Conservation (phyloP, 2,329 filamentous ascomycete species). For the Fusarium compactum region DNA sequence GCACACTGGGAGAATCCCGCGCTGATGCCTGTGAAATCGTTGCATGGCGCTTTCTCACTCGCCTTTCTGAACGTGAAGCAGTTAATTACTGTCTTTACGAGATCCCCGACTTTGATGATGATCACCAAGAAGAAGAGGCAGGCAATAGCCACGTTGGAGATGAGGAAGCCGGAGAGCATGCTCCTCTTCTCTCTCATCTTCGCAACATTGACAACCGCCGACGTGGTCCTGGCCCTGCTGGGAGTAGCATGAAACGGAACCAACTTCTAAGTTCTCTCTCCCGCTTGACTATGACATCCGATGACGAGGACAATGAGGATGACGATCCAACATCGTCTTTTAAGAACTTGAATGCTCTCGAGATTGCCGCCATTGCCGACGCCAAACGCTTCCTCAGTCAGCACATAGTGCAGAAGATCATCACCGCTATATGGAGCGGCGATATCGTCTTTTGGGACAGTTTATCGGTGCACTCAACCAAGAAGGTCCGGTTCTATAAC, state of each 20-base stretch:
- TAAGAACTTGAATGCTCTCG: slow-evolving; percentile 83
- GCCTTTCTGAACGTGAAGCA: slow-evolving; percentile 77
- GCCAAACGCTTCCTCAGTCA: slow-evolving; percentile 89
- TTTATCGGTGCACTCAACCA: slow-evolving; percentile 77
- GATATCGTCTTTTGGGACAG: slow-evolving; percentile 89
- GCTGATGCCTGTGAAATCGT: slow-evolving; percentile 84
- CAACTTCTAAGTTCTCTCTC: slow-evolving; percentile 67
- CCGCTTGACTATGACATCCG: slow-evolving; percentile 60
- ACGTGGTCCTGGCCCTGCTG: slow-evolving; percentile 46
- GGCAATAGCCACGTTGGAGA: slow-evolving; percentile 39
- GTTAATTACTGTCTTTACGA: slow-evolving; percentile 82
- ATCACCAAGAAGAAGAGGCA: slow-evolving; percentile 37
- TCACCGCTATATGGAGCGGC: slow-evolving; percentile 87
- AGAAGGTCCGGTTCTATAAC: slow-evolving; percentile 83
- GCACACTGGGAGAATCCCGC: slow-evolving; percentile 74
- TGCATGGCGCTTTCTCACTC: slow-evolving; percentile 81
- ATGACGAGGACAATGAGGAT: slow-evolving; percentile 54
- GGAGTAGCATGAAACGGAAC: slow-evolving; percentile 59
- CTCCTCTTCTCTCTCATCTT: slow-evolving; percentile 59
- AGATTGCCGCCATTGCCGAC: slow-evolving; percentile 84
- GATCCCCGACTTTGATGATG: slow-evolving; percentile 63
- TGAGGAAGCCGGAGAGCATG: slow-evolving; percentile 62
- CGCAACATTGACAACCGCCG: slow-evolving; percentile 44
- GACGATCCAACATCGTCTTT: slow-evolving; percentile 78
- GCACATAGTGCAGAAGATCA: slow-evolving; percentile 82